Evolutionary conservation across 2,329 filamentous ascomycete genomes (phyloP).

Genomic region (Penicillium sp.): DNA sequence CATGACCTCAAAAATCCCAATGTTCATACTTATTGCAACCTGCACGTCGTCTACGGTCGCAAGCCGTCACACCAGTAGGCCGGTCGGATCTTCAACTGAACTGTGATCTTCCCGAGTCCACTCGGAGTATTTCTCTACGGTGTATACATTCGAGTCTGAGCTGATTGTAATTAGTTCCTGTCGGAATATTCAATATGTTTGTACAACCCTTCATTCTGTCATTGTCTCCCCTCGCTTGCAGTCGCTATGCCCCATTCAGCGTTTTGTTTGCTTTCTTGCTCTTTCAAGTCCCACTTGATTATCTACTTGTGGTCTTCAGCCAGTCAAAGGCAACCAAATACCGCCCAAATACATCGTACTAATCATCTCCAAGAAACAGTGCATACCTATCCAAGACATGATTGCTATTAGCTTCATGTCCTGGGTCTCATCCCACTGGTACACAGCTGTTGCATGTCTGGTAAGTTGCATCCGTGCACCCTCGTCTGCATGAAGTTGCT

Average conservation of each 20-base stretch:
- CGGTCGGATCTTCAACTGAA: slow-evolving; percentile 28
- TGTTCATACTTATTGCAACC: slow-evolving; percentile 39
- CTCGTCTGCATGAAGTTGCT: not conserved
- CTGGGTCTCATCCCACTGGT: slow-evolving; percentile 6
- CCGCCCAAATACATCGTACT: not conserved
- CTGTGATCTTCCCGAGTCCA: slow-evolving; percentile 6
- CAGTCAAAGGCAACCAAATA: not conserved
- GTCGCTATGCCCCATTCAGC: not conserved
- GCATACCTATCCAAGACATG: slow-evolving; percentile 2
- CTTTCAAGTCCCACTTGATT: not conserved
- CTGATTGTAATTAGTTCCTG: not conserved
- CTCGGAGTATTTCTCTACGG: not conserved
- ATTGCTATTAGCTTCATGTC: slow-evolving; percentile 8
- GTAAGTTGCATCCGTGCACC: slow-evolving; percentile 25
- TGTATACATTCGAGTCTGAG: not conserved
- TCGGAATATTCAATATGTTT: not conserved
- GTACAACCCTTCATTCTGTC: not conserved
- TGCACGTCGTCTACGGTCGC: slow-evolving; percentile 35
- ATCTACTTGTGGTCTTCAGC: not conserved
- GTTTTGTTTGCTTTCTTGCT: not conserved
- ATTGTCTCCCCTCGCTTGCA: not conserved
- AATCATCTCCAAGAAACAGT: slow-evolving; percentile 10
- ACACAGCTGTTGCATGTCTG: slow-evolving; percentile 15
- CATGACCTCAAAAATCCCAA: slow-evolving; percentile 38
- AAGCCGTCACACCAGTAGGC: slow-evolving; percentile 32